phyloP scores from a whole-genome alignment of 2,329 filamentous ascomycete species.

The Lachnellula cervina region DNA sequence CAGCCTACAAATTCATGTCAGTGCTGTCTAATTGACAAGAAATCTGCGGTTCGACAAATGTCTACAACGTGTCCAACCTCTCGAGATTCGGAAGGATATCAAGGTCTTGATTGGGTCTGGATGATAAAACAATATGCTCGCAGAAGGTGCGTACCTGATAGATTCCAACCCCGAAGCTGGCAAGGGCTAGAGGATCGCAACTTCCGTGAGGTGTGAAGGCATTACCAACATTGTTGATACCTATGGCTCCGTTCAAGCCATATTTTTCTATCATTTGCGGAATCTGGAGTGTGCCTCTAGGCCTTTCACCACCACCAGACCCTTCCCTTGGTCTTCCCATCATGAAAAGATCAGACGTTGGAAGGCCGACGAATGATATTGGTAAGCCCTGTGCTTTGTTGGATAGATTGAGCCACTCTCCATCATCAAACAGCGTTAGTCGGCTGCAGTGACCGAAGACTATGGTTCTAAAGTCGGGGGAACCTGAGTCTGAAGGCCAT shows the following conservation, averaged over 20 bases:
- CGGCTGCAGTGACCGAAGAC: slow-evolving; percentile 66
- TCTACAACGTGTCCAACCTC: too few species aligned
- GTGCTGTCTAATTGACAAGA: too few species aligned
- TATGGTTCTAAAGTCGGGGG: slow-evolving; percentile 40
- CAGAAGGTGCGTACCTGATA: slow-evolving; percentile 44
- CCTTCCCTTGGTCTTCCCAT: slow-evolving; percentile 45
- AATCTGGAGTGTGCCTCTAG: slow-evolving; percentile 58
- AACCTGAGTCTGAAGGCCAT: slow-evolving; percentile 40
- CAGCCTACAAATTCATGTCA: slow-evolving; percentile 34
- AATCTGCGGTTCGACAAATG: too few species aligned
- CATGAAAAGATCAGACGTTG: slow-evolving; percentile 69
- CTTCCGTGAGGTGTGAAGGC: slow-evolving; percentile 68
- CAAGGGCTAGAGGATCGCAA: slow-evolving; percentile 60
- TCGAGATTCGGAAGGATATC: too few species aligned
- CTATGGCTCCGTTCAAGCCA: slow-evolving; percentile 54
- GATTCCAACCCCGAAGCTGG: slow-evolving; percentile 58
- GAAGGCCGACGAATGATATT: slow-evolving; percentile 63
- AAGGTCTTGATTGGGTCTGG: too few species aligned
- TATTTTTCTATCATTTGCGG: slow-evolving; percentile 55
- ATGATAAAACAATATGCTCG: too few species aligned
- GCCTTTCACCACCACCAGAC: slow-evolving; percentile 29
- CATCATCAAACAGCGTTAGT: slow-evolving; percentile 49
- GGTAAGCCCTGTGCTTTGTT: slow-evolving; percentile 48
- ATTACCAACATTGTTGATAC: slow-evolving; percentile 70
- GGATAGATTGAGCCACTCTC: slow-evolving; percentile 47